Conservation (phyloP, 768 basidiomycete species). For the Agrocybe praecox region DNA sequence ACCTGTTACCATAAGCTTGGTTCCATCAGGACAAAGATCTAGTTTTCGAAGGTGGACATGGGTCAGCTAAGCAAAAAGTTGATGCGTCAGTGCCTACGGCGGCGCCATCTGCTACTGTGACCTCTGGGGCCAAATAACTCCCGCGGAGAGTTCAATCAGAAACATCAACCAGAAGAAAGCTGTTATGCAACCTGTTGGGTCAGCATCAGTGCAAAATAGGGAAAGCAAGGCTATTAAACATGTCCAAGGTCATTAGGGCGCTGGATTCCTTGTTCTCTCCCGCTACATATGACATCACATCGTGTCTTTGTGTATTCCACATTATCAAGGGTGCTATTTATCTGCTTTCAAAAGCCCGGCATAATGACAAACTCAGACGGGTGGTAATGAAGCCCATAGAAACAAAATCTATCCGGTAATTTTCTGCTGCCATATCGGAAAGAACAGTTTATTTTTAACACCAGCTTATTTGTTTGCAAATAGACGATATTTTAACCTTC, state of each 20-base stretch:
- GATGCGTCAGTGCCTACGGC: neutral
- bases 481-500: neutral
- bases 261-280: neutral
- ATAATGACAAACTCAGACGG: too few species aligned
- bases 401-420: too few species aligned
- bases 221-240: neutral
- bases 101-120: neutral
- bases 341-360: too few species aligned
- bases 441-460: neutral
- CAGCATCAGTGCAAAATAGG: neutral
- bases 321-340: too few species aligned
- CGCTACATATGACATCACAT: neutral
- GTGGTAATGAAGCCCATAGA: too few species aligned
- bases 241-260: neutral
- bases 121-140: neutral
- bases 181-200: neutral
- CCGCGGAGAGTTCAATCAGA: neutral
- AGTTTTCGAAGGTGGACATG: neutral
- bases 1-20: too few species aligned
- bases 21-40: neutral
- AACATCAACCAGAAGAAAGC: neutral
- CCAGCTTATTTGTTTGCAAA: neutral
- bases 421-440: too few species aligned
- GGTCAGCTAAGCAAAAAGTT: neutral
- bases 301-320: neutral